These are phyloP conservation scores for Ilyonectria robusta DNA, from an alignment of 2,329 filamentous ascomycete species.

Conservation along the genomic window DNA sequence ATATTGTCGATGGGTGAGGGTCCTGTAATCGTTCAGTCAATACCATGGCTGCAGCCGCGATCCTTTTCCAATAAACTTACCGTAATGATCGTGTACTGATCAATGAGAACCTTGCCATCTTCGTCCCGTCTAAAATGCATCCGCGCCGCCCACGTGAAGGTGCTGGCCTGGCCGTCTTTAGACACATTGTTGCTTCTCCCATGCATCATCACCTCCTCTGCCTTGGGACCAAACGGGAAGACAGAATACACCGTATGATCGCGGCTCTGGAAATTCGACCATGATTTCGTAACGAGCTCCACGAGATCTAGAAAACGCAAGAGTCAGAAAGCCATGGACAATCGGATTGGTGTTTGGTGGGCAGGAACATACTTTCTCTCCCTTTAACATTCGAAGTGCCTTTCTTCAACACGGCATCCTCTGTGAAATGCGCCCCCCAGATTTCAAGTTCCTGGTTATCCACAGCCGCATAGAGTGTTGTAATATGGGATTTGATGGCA, in stretches of 20 bases:
- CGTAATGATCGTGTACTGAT: constrained; percentile 13
- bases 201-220: constrained; percentile 15
- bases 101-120: constrained; percentile 16
- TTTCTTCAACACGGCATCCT: constrained; percentile 11
- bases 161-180: constrained; percentile 10
- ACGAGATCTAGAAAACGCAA: not conserved
- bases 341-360: not conserved
- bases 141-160: constrained; percentile 10
- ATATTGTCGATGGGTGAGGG: not conserved
- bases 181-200: constrained; percentile 15
- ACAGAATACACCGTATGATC: constrained; percentile 11
- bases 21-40: not conserved
- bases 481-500: constrained; percentile 26
- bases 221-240: constrained; percentile 10
- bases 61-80: not conserved
- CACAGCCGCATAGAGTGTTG: constrained; percentile 20
- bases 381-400: constrained; percentile 12
- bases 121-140: constrained; percentile 3
- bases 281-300: constrained; percentile 10
- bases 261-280: constrained; percentile 6
- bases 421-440: constrained; percentile 22
- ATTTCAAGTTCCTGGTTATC: constrained; percentile 18
- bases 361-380: not conserved
- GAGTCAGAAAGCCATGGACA: not conserved
- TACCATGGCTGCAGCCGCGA: not conserved